Conservation (phyloP, 2,329 filamentous ascomycete genomes). For the Fusarium mundagurra region DNA sequence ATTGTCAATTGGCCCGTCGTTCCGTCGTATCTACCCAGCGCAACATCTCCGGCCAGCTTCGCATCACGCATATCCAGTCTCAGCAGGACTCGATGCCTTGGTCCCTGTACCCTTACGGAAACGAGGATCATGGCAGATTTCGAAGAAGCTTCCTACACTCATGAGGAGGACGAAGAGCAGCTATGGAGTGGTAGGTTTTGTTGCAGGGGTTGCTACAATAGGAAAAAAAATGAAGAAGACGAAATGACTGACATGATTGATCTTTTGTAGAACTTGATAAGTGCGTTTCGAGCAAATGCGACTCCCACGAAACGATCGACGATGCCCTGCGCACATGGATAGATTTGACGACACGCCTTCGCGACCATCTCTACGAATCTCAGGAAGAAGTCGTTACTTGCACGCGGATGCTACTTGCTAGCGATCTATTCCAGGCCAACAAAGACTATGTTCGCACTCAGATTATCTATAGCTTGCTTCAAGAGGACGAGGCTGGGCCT, state of each 20-base stretch:
- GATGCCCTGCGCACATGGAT: conserved; percentile 87
- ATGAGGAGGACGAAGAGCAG: conserved; percentile 84
- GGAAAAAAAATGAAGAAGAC: background rate
- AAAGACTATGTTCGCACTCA: conserved; percentile 90
- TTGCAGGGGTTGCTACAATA: background rate
- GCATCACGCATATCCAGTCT: conserved; percentile 17
- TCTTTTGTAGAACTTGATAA: conserved; percentile 56
- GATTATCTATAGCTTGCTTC: conserved; percentile 88
- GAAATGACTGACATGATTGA: conserved; percentile 20
- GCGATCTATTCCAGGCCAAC: conserved; percentile 77
- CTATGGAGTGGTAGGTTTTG: conserved; percentile 81
- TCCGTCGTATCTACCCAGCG: conserved; percentile 22
- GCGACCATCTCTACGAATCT: conserved; percentile 77
- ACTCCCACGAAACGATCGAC: conserved; percentile 74
- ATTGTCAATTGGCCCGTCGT: conserved; percentile 34
- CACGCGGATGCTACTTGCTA: conserved; percentile 80
- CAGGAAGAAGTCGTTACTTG: conserved; percentile 85
- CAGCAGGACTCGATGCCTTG: conserved; percentile 49
- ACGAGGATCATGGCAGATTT: conserved; percentile 65
- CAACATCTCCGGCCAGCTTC: conserved; percentile 4
- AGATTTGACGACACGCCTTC: conserved; percentile 77
- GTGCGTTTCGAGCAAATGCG: conserved; percentile 58
- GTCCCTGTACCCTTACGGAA: conserved; percentile 40
- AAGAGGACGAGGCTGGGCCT: conserved; percentile 86
- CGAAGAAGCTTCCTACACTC: conserved; percentile 68